Conservation (phyloP, 2,329 filamentous ascomycete genomes). For the Falciphora oryzae region DNA sequence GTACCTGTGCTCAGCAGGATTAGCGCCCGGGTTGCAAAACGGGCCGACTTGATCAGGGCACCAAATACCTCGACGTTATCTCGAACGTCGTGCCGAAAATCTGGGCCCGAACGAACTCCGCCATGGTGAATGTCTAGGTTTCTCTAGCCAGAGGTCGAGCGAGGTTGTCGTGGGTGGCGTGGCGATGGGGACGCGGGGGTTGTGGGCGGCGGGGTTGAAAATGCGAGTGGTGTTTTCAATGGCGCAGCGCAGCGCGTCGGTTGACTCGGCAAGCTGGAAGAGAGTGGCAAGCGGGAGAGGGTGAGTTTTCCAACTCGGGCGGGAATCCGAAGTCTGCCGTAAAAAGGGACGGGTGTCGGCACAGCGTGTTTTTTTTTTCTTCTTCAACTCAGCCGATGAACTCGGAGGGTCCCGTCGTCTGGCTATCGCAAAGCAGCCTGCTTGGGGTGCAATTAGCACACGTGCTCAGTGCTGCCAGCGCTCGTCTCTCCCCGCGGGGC, state of each 20-base stretch:
- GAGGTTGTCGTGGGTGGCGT: background rate
- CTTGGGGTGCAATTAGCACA: background rate
- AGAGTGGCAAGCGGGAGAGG: background rate
- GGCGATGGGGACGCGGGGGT: background rate
- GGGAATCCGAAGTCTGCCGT: background rate
- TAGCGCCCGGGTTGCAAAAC: background rate
- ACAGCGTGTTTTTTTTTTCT: background rate
- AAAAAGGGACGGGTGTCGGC: background rate
- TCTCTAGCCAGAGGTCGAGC: background rate
- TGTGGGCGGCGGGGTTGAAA: background rate
- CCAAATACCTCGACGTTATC: constrained; percentile 88
- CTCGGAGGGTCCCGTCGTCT: background rate
- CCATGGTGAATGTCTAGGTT: constrained; percentile 61
- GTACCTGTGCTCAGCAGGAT: constrained; percentile 56
- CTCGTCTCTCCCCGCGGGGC: background rate
- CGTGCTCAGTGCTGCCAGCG: background rate
- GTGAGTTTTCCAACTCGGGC: too few species aligned
- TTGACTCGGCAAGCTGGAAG: background rate
- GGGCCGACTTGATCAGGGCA: constrained; percentile 12
- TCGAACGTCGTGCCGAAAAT: constrained; percentile 99
- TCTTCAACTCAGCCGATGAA: background rate
- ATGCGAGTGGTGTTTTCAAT: background rate
- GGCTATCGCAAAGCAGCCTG: background rate
- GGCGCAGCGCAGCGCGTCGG: background rate
- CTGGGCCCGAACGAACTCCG: constrained; percentile 98